phyloP scores from a whole-genome alignment of 192 early-diverging fungal genomes.

The Backusella mclennaniae region DNA sequence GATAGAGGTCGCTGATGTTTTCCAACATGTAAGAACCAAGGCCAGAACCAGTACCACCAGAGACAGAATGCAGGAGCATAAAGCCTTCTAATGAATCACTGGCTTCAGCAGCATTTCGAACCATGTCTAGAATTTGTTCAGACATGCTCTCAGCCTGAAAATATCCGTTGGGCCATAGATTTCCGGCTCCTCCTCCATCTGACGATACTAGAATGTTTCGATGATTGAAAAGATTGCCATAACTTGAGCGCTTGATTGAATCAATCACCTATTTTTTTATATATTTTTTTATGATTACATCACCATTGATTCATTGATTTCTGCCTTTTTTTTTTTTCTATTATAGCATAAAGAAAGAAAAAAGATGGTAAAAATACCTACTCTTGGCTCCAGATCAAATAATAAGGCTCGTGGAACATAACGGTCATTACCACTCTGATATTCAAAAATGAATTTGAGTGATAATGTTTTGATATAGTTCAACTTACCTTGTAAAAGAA shows the following conservation, averaged over 20 bases:
- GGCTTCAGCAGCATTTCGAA: constrained; percentile 92
- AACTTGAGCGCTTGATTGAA: constrained; percentile 81
- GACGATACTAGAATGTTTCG: constrained; percentile 91
- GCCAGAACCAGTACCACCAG: constrained; percentile 96
- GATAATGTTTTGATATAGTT: neutral
- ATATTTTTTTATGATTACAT: neutral
- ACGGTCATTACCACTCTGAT: constrained; percentile 92
- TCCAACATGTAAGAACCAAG: constrained; percentile 92
- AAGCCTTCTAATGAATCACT: constrained; percentile 95
- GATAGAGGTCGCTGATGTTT: constrained; percentile 89
- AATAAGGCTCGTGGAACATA: constrained; percentile 94
- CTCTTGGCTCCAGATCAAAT: constrained; percentile 93
- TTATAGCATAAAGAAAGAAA: neutral
- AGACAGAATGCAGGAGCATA: constrained; percentile 94
- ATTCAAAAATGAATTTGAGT: neutral
- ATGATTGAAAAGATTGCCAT: constrained; percentile 93
- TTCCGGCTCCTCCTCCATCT: constrained; percentile 96
- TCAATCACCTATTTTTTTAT: constrained; percentile 81
- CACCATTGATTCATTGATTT: neutral
- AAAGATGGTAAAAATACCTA: constrained; percentile 30
- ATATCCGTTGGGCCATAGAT: constrained; percentile 95
- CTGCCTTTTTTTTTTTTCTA: too few species aligned
- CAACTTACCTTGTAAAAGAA: constrained; percentile 89
- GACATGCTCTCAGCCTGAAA: constrained; percentile 78
- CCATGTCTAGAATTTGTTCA: constrained; percentile 95